phyloP scores from a whole-genome alignment of 2,329 filamentous ascomycete genomes.

The Orbilia oligospora region DNA sequence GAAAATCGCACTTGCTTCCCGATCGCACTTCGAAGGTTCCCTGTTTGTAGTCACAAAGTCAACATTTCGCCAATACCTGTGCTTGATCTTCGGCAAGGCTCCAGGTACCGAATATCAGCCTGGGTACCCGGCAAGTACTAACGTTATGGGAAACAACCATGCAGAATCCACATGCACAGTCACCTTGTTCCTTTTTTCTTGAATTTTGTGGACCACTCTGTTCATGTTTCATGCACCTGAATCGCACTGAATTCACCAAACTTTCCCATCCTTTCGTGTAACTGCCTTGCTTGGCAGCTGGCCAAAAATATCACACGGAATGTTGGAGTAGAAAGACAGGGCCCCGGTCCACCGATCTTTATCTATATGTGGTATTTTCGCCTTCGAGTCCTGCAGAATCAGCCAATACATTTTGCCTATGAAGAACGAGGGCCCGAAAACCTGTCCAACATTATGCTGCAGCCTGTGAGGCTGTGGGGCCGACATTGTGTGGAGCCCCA shows the following conservation, averaged over 20 bases:
- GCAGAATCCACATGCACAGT: conserved; percentile 6
- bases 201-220: neutral
- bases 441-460: conserved; percentile 10
- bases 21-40: conserved; percentile 20
- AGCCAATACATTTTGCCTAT: conserved; percentile 6
- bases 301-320: conserved; percentile 22
- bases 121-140: conserved; percentile 18
- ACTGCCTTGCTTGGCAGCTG: neutral
- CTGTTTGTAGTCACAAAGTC: conserved; percentile 6
- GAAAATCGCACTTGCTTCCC: conserved; percentile 12
- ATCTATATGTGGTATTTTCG: neutral
- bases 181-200: neutral
- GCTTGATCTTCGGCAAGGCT: neutral
- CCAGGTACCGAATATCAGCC: neutral
- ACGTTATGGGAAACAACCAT: conserved; percentile 2
- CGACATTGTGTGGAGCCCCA: conserved; percentile 26
- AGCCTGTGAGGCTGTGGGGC: conserved; percentile 33
- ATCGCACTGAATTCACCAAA: conserved; percentile 6
- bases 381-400: conserved; percentile 2
- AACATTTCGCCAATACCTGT: conserved; percentile 6
- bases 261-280: neutral
- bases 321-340: neutral
- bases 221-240: neutral
- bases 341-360: neutral
- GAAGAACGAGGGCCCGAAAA: conserved; percentile 22